Conservation (phyloP, 208 protist genomes). For the Trypanosoma boissoni region DNA sequence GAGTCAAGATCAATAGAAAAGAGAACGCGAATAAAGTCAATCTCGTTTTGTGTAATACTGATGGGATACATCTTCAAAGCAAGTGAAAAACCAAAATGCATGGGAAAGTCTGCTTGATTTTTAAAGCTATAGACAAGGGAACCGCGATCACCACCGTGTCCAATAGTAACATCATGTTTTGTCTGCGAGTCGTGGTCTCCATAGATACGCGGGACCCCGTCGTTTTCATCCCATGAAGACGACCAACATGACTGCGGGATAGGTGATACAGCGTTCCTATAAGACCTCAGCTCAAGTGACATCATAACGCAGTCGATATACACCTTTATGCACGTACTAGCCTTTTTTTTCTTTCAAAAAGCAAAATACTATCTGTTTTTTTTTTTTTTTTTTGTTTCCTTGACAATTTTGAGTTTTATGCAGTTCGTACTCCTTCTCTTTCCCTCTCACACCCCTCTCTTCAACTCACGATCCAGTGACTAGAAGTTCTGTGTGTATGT, state of each 20-base stretch:
- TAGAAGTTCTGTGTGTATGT: too few relatives aligned
- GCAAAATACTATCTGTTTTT: neutral
- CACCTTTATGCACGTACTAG: too few relatives aligned
- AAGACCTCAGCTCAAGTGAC: constrained; percentile 3
- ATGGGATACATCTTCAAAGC: constrained; percentile 35
- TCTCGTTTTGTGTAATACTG: constrained; percentile 26
- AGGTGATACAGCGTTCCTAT: neutral
- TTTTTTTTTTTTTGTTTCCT: neutral
- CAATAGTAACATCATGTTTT: constrained; percentile 28
- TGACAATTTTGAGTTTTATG: neutral
- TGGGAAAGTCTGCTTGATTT: neutral
- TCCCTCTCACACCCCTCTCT: neutral
- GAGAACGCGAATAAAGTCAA: constrained; percentile 24
- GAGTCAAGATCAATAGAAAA: constrained; percentile 8
- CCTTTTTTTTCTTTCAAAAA: too few relatives aligned
- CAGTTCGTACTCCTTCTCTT: neutral
- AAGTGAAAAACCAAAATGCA: neutral
- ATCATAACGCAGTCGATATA: constrained; percentile 23
- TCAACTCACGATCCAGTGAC: too few relatives aligned
- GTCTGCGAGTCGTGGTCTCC: neutral
- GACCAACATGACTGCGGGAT: neutral
- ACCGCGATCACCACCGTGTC: constrained; percentile 69
- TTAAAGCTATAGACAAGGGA: constrained; percentile 61
- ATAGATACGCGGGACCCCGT: constrained; percentile 9
- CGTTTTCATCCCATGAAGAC: constrained; percentile 6